Percentiles rank a stretch among this genome's conserved stretches.
Conservation (phyloP, 192 early-diverging fungal species). For the Neocallimastix lanati region DNA sequence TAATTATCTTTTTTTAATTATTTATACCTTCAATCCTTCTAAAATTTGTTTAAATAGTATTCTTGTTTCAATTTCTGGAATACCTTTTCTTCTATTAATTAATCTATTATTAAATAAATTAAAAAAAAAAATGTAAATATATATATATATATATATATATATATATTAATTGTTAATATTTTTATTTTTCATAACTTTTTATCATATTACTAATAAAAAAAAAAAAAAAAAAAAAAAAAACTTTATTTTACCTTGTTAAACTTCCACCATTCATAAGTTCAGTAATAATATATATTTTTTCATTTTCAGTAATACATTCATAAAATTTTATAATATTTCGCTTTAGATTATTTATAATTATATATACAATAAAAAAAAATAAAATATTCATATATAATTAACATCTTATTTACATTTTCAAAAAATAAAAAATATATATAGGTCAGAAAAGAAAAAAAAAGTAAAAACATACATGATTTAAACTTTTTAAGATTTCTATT, state of each 20-base stretch:
- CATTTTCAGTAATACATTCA: neutral
- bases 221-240: no score
- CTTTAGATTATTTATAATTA: neutral
- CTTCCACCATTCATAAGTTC: neutral
- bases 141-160: no score
- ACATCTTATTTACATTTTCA: no score
- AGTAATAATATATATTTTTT: neutral
- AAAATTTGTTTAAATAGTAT: neutral
- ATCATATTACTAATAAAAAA: no score
- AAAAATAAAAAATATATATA: no score
- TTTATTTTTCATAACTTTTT: no score
- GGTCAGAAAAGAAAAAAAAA: no score
- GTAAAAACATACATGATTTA: neutral
- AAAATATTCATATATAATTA: no score
- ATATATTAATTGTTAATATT: no score
- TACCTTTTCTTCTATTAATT: neutral
- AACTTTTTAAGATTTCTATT: neutral
- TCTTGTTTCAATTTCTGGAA: neutral
- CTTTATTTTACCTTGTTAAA: neutral
- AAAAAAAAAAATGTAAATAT: no score
- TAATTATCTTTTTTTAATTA: no score
- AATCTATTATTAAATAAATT: neutral
- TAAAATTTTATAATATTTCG: neutral
- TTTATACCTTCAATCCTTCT: neutral
- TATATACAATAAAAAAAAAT: no score